Base-by-base conservation (phyloP, 805 yeast species). In the Kodamaea nitidulidarum region DNA sequence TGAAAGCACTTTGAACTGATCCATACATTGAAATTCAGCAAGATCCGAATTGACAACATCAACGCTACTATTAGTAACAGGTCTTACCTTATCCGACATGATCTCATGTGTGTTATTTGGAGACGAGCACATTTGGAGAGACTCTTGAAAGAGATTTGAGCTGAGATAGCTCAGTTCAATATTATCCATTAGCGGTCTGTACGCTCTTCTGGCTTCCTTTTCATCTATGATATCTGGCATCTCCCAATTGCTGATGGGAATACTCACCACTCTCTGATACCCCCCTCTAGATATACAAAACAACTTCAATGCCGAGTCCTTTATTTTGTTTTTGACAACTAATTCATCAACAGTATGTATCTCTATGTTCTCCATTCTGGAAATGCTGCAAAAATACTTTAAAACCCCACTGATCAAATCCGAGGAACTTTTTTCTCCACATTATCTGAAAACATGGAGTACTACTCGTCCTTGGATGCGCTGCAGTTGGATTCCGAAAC, bases 381-480 rank as follows among this genome's bases (percentile, higher is more conserved):
- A 10, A 15, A 24, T 22, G 36, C 30, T 34, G 36, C 36, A 20
- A 34, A 34, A 22, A 15, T 14, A 9, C n/a, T n/a, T 34, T 14
- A 11, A 8, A 21, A 22, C 28, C n/a, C 29, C 12, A 7, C 15
- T 24, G 4, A 32, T 21, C n/a, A 14, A 28, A 28, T 10, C 32
- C 38, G 32, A 27, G 38, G 38, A 17, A 7, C 12, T 20, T 18
- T 27, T 35, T 26, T 15, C 12, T 33, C 41, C 37, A 38, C 44
- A 37, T 38, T 36, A 41, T 27, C 24, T 20, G 10, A 7, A 27
- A 43, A n/a, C 16, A 84, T 85, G 95, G 91, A 84, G 58, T 85
- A 81, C 64, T 85, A 82, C 57, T 79, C 90, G 2, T 77, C 88
- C 1, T 66, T 87, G 34, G 88, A 85, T 59, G 86, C 95, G 2